Percentiles rank a stretch among this genome's conserved stretches.
These are phyloP conservation scores for Trametes meyenii DNA, from an alignment of 768 basidiomycete species.

Conservation along the genomic window DNA sequence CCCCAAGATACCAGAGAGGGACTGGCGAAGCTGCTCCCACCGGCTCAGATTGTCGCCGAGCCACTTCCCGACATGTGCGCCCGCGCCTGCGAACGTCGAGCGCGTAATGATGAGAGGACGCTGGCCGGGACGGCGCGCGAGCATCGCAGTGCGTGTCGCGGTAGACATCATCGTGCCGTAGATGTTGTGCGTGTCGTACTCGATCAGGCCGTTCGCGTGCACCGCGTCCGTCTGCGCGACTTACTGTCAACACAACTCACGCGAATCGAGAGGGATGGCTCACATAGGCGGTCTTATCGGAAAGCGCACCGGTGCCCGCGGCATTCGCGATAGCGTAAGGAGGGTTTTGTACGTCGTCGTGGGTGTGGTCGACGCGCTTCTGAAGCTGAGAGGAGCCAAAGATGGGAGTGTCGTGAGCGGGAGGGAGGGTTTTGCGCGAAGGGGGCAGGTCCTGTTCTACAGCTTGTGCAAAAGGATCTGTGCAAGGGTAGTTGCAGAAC, in stretches of 20 bases:
- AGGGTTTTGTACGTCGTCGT: constrained; percentile 48
- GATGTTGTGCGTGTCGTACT: constrained; percentile 68
- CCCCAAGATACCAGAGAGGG: constrained; percentile 66
- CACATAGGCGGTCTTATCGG: constrained; percentile 57
- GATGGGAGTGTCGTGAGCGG: constrained; percentile 56
- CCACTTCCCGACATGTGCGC: constrained; percentile 72
- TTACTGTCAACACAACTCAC: neutral
- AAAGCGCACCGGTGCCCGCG: constrained; percentile 47
- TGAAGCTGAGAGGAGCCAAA: constrained; percentile 40
- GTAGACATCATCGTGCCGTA: constrained; percentile 76
- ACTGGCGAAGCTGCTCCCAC: constrained; percentile 61
- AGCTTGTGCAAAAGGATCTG: constrained; percentile 62
- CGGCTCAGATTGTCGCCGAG: constrained; percentile 65
- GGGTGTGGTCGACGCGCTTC: constrained; percentile 34
- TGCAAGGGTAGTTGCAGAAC: constrained; percentile 68
- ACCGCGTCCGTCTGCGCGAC: constrained; percentile 38
- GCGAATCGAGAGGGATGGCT: constrained; percentile 24
- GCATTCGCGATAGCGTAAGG: constrained; percentile 65
- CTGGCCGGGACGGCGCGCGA: constrained; percentile 60
- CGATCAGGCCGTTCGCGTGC: constrained; percentile 59
- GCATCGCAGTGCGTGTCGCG: constrained; percentile 61
- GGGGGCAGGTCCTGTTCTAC: constrained; percentile 56
- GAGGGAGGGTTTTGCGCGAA: constrained; percentile 49
- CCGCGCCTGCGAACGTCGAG: constrained; percentile 73
- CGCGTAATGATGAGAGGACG: constrained; percentile 71